Evolutionary conservation across 2,329 filamentous ascomycete genomes (phyloP).

Genomic region (Pyricularia pennisetigena): DNA sequence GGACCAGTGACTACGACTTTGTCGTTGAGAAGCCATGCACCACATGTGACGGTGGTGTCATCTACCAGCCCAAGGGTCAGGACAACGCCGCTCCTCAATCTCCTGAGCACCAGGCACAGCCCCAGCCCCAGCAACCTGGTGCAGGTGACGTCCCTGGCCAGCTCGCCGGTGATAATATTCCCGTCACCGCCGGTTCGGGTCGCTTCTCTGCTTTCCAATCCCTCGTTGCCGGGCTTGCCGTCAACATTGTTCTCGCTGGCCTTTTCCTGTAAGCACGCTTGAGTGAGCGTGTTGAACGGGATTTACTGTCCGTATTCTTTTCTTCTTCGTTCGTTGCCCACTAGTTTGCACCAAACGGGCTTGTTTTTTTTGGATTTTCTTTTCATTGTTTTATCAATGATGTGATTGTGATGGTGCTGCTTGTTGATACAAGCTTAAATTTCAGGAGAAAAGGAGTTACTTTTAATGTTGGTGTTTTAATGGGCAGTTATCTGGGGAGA

Average conservation of each 20-base stretch:
- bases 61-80: not conserved
- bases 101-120: not conserved
- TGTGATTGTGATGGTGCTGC: not conserved
- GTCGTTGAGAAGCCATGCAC: not conserved
- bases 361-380: not conserved
- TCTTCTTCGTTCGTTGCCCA: not conserved
- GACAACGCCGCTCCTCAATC: not conserved
- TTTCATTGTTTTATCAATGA: not conserved
- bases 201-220: not conserved
- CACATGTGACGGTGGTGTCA: not conserved
- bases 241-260: not conserved
- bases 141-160: not conserved
- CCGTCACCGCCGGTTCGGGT: not conserved
- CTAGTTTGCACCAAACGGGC: not conserved
- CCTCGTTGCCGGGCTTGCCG: not conserved
- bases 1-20: not conserved
- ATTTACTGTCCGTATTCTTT: not conserved
- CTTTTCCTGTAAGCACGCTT: not conserved
- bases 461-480: not conserved
- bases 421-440: not conserved
- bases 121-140: not conserved
- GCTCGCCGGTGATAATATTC: not conserved
- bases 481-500: not conserved
- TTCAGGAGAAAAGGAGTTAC: not conserved
- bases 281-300: not conserved